These are phyloP conservation scores for Russula virescens DNA, from an alignment of 768 basidiomycete species.

Conservation along the genomic window DNA sequence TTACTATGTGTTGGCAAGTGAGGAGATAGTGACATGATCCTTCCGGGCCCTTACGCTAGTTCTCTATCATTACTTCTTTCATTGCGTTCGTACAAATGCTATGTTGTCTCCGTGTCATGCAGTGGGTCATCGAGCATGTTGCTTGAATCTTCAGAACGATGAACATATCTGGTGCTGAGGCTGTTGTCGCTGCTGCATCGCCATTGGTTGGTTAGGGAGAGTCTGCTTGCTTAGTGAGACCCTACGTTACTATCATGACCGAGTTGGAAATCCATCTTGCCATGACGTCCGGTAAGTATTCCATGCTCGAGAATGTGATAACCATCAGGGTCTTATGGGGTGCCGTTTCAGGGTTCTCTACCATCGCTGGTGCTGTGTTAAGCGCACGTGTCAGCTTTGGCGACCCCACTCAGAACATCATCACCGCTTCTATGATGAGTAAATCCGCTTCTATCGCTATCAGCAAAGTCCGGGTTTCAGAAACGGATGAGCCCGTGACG, in stretches of 20 bases:
- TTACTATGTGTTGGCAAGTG: slow-evolving; percentile 24
- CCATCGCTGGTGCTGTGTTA: slow-evolving; percentile 87
- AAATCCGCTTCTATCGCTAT: slow-evolving; percentile 95
- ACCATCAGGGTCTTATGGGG: not conserved
- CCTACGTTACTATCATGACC: slow-evolving; percentile 82
- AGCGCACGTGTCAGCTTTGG: slow-evolving; percentile 76
- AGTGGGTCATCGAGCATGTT: no score
- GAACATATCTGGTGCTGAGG: slow-evolving; percentile 89
- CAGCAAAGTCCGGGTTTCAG: slow-evolving; percentile 81
- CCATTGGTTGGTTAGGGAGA: slow-evolving; percentile 95
- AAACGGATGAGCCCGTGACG: slow-evolving; percentile 80
- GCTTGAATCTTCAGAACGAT: slow-evolving; percentile 92
- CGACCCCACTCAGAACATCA: slow-evolving; percentile 70
- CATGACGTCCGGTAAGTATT: slow-evolving; percentile 70
- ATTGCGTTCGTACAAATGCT: slow-evolving; percentile 89
- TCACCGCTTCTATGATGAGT: slow-evolving; percentile 91
- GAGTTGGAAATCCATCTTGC: slow-evolving; percentile 78
- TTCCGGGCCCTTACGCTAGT: no score
- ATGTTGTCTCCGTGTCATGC: slow-evolving; percentile 82
- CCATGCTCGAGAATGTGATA: not conserved
- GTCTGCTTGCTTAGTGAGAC: slow-evolving; percentile 77
- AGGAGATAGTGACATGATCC: no score
- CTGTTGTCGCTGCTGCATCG: no score
- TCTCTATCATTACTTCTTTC: slow-evolving; percentile 85
- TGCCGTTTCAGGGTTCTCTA: slow-evolving; percentile 58